phyloP scores from a whole-genome alignment of 805 yeast species.

The Teunomyces atbi region DNA sequence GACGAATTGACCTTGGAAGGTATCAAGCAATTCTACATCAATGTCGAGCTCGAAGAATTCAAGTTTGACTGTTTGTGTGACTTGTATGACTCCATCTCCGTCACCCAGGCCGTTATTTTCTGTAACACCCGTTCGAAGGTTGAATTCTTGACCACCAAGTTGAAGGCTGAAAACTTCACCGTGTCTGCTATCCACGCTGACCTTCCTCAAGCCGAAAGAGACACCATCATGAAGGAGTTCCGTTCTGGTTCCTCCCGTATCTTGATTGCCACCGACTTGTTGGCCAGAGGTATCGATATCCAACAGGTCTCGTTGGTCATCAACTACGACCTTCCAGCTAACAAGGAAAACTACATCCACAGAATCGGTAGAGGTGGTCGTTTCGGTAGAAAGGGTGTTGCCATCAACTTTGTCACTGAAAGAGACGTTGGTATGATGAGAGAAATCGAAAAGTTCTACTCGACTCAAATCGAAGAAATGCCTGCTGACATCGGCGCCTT shows the following conservation, averaged over 20 bases:
- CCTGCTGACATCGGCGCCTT: constrained; percentile 64
- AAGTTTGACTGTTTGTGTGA: constrained; percentile 94
- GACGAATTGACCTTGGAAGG: constrained; percentile 95
- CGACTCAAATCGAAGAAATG: constrained; percentile 73
- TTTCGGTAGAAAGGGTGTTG: constrained; percentile 98
- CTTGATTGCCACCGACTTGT: constrained; percentile 91
- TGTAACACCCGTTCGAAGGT: constrained; percentile 91
- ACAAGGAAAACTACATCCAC: constrained; percentile 94
- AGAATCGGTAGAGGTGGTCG: constrained; percentile 98
- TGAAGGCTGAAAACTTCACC: constrained; percentile 86
- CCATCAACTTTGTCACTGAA: constrained; percentile 86
- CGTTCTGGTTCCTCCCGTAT: constrained; percentile 91
- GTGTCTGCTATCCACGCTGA: constrained; percentile 97
- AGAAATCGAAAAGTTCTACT: constrained; percentile 72
- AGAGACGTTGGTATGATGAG: constrained; percentile 73
- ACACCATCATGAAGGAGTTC: constrained; percentile 92
- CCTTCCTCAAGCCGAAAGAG: constrained; percentile 93
- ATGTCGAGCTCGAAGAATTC: constrained; percentile 90
- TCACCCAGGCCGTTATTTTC: constrained; percentile 97
- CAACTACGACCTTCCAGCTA: constrained; percentile 90
- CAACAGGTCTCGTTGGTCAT: constrained; percentile 96
- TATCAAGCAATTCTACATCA: constrained; percentile 86
- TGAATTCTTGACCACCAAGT: constrained; percentile 88
- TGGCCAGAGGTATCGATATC: constrained; percentile 98
- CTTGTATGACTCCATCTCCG: constrained; percentile 89